These are phyloP conservation scores for Bipolaris gigantea DNA, from an alignment of 2,329 filamentous ascomycete species.

Conservation along the genomic window DNA sequence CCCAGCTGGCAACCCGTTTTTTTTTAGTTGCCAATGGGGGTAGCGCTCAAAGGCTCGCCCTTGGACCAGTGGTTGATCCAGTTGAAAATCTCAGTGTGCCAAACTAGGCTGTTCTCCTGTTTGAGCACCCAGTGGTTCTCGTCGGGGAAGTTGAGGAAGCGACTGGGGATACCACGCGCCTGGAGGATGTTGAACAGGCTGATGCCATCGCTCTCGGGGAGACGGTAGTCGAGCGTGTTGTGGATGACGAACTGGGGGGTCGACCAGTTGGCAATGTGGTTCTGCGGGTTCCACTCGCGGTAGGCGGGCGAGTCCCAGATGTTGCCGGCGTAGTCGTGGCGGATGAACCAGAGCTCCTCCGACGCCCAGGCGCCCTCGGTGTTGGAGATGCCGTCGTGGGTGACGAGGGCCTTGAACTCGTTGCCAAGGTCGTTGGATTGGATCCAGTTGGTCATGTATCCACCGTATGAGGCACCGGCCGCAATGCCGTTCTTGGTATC, in stretches of 20 bases:
- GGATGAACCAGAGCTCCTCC: slow-evolving; percentile 57
- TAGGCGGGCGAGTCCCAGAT: slow-evolving; percentile 48
- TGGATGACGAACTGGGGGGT: slow-evolving; percentile 91
- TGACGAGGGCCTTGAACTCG: slow-evolving; percentile 84
- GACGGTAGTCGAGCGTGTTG: slow-evolving; percentile 84
- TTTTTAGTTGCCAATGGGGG: slow-evolving; percentile 35
- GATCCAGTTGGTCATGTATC: slow-evolving; percentile 71
- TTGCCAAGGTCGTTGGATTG: slow-evolving; percentile 81
- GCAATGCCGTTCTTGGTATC: slow-evolving; percentile 73
- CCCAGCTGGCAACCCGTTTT: not conserved
- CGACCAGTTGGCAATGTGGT: slow-evolving; percentile 68
- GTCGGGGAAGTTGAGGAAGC: slow-evolving; percentile 78
- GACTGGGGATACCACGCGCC: slow-evolving; percentile 71
- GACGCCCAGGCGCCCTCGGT: slow-evolving; percentile 50
- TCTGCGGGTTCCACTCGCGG: slow-evolving; percentile 60
- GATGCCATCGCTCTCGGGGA: slow-evolving; percentile 82
- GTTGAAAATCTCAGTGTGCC: slow-evolving; percentile 65
- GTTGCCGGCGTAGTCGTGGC: slow-evolving; percentile 49
- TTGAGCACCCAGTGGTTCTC: slow-evolving; percentile 83
- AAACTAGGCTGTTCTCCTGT: slow-evolving; percentile 87
- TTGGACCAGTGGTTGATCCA: slow-evolving; percentile 45
- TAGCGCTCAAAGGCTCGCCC: slow-evolving; percentile 34
- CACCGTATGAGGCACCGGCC: slow-evolving; percentile 62
- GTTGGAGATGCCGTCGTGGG: slow-evolving; percentile 83
- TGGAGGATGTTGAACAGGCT: slow-evolving; percentile 86